phyloP scores from a whole-genome alignment of 148 eudicot species.

The Selenicereus undatus region DNA sequence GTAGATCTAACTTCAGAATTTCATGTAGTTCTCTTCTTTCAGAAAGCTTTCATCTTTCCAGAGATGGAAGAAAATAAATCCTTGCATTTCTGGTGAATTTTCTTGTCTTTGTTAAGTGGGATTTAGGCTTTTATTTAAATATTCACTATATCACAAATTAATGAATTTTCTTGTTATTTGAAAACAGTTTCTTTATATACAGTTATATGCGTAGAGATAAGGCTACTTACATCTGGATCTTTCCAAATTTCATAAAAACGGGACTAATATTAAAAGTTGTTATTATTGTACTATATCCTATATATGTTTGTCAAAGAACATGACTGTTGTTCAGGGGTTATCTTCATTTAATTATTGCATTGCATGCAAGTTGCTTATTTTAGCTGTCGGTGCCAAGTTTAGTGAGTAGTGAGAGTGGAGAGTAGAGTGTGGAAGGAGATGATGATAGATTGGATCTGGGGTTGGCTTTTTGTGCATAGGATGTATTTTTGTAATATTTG shows the following conservation, averaged over 20 bases:
- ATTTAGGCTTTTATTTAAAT: neutral
- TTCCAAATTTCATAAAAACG: too few species aligned
- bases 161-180: too few species aligned
- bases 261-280: too few species aligned
- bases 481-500: neutral
- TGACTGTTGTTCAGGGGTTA: neutral
- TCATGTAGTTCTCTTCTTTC: neutral
- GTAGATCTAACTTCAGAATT: conserved; percentile 4
- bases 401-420: neutral
- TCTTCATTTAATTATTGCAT: neutral
- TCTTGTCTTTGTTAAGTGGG: neutral
- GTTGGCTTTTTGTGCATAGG: neutral
- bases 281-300: too few species aligned
- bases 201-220: too few species aligned
- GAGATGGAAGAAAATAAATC: neutral
- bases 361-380: neutral
- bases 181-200: too few species aligned
- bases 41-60: neutral
- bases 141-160: too few species aligned
- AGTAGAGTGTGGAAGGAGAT: neutral
- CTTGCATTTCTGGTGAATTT: neutral
- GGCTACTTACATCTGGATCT: too few species aligned
- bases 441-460: neutral
- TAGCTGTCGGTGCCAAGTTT: neutral
- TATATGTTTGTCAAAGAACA: neutral